A percentile compares a stretch with the other conserved stretches of the same genome.
phyloP scores from a whole-genome alignment of 2,329 filamentous ascomycete genomes.

The Neopestalotiopsis rosae region DNA sequence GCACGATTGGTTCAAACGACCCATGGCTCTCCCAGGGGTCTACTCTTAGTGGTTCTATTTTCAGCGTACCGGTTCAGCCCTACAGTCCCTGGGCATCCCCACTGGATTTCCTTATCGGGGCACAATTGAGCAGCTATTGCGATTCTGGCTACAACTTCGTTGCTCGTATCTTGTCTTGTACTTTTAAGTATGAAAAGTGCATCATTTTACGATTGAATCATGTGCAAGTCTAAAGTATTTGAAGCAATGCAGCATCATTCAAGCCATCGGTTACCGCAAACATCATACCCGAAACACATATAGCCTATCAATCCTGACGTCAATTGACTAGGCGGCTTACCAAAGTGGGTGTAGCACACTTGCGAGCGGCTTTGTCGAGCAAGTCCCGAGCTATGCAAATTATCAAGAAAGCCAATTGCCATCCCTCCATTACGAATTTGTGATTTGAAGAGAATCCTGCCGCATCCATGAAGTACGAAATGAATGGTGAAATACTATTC shows the following conservation, averaged over 20 bases:
- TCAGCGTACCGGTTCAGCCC: slow-evolving; percentile 26
- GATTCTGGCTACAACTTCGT: background rate
- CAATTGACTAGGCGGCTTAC: background rate
- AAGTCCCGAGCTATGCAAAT: background rate
- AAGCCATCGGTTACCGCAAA: no score
- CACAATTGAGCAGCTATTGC: background rate
- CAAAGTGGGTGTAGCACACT: background rate
- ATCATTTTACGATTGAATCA: background rate
- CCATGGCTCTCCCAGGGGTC: background rate
- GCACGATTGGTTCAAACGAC: background rate
- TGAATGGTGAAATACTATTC: background rate
- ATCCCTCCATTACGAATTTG: background rate
- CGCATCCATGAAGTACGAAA: background rate
- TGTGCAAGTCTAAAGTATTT: no score
- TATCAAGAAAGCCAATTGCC: no score
- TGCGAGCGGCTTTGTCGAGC: background rate
- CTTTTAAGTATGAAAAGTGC: background rate
- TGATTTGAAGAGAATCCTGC: background rate
- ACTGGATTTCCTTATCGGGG: slow-evolving; percentile 13
- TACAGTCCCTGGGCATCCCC: slow-evolving; percentile 20
- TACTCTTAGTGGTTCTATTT: slow-evolving; percentile 8
- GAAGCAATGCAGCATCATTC: no score
- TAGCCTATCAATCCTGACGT: background rate
- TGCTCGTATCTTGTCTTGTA: background rate
- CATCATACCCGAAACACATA: no score